phyloP scores from a whole-genome alignment of 306 rosid species.

The Cucurbita ficifolia region DNA sequence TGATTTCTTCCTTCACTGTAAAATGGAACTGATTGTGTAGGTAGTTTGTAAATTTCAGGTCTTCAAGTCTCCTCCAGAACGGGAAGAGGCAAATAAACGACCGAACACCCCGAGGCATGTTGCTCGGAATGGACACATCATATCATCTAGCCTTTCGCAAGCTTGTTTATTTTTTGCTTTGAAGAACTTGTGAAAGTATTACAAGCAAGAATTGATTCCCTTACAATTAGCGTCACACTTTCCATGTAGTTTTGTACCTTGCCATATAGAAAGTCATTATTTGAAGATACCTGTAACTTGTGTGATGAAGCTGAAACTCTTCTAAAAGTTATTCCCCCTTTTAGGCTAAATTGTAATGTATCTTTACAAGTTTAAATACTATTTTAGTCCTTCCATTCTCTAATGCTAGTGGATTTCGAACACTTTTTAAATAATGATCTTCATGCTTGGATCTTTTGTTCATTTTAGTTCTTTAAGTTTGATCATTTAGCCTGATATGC shows the following conservation, averaged over 20 bases:
- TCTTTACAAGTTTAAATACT: not conserved
- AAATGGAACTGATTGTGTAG: not conserved
- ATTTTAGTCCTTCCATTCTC: not conserved
- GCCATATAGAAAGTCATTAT: not conserved
- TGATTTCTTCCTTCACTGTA: not conserved
- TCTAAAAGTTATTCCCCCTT: not conserved
- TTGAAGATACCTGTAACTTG: not conserved
- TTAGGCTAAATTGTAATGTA: not conserved
- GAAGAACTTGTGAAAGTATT: not conserved
- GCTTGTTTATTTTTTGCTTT: not conserved
- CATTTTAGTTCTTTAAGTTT: too few relatives aligned
- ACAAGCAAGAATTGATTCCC: not conserved
- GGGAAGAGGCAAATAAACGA: not conserved
- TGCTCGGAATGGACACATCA: not conserved
- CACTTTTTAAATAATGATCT: too few relatives aligned
- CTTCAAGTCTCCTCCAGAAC: not conserved
- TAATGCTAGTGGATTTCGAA: too few relatives aligned
- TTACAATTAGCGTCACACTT: not conserved
- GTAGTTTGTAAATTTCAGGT: not conserved
- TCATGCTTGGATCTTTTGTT: too few relatives aligned
- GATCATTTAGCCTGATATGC: constrained; percentile 27
- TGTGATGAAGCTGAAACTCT: not conserved
- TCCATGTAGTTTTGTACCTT: not conserved
- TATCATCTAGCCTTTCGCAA: not conserved
- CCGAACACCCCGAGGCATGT: not conserved